These are phyloP conservation scores for Termitomyces sp. DNA, from an alignment of 768 basidiomycete species.

Conservation along the genomic window DNA sequence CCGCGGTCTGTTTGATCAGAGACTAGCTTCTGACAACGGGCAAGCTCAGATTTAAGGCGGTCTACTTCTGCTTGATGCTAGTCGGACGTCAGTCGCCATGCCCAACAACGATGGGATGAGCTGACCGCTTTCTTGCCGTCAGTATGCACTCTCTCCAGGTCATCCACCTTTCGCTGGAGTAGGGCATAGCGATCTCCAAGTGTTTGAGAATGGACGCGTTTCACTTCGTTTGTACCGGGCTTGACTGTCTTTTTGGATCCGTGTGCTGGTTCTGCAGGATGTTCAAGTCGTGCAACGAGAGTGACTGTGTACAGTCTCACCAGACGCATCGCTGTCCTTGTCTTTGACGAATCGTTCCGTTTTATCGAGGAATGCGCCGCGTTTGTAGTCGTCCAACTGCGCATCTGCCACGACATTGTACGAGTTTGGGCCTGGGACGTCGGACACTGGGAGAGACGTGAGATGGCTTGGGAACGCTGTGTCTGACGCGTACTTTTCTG, in stretches of 20 bases:
- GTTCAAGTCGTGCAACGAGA: no score
- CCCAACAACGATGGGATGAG: background rate
- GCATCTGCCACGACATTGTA: conserved; percentile 40
- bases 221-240: background rate
- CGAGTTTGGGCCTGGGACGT: conserved; percentile 46
- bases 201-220: conserved; percentile 15
- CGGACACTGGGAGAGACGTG: conserved; percentile 28
- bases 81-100: background rate
- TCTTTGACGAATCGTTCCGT: conserved; percentile 44
- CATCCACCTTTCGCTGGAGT: conserved; percentile 59
- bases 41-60: conserved; percentile 50
- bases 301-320: conserved; percentile 22
- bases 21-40: conserved; percentile 37
- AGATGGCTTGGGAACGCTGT: no score
- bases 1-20: conserved; percentile 46
- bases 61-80: conserved; percentile 63
- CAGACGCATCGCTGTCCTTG: conserved; percentile 31
- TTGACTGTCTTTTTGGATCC: conserved; percentile 20
- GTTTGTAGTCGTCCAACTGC: conserved; percentile 45
- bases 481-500: conserved; percentile 25
- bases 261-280: background rate
- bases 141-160: conserved; percentile 53
- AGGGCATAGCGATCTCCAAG: conserved; percentile 42
- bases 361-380: conserved; percentile 54
- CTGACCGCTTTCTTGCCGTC: conserved; percentile 64